Percentiles rank a stretch among this genome's conserved stretches.
phyloP scores from a whole-genome alignment of 257 asterid genomes.

The Penstemon davidsonii region DNA sequence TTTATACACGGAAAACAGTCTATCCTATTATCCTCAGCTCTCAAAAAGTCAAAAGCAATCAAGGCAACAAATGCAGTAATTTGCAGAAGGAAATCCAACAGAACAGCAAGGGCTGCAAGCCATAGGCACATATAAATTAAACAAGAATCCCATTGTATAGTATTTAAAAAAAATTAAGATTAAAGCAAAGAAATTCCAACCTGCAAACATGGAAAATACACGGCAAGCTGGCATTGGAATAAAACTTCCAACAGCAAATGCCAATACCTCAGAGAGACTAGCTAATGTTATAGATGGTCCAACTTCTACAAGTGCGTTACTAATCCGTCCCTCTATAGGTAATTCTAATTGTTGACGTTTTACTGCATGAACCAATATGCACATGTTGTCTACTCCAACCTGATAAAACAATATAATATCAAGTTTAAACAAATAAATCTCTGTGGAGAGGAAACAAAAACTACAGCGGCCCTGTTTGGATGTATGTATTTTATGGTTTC shows the following conservation, averaged over 20 bases:
- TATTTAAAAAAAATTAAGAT: background rate
- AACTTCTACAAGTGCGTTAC: constrained; percentile 97
- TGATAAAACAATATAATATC: constrained; percentile 31
- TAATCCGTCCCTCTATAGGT: constrained; percentile 92
- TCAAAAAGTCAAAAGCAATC: constrained; percentile 88
- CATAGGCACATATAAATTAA: constrained; percentile 27
- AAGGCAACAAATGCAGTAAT: constrained; percentile 97
- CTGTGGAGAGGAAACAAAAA: background rate
- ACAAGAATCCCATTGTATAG: constrained; percentile 4
- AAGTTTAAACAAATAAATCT: background rate
- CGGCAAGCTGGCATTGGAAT: constrained; percentile 99
- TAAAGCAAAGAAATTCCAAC: constrained; percentile 38
- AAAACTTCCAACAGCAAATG: constrained; percentile 99
- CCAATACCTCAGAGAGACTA: constrained; percentile 91
- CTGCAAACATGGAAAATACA: constrained; percentile 98
- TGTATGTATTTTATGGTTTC: too few relatives aligned
- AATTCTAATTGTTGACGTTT: constrained; percentile 89
- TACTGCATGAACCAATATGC: constrained; percentile 96
- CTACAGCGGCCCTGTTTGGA: background rate
- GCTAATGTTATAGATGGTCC: constrained; percentile 99
- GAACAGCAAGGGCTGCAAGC: constrained; percentile 90
- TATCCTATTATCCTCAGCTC: constrained; percentile 88
- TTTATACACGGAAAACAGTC: constrained; percentile 93
- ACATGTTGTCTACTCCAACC: constrained; percentile 99
- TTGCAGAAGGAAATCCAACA: constrained; percentile 97